phyloP scores from a whole-genome alignment of 768 basidiomycete species.

The Mycena leptocephala region DNA sequence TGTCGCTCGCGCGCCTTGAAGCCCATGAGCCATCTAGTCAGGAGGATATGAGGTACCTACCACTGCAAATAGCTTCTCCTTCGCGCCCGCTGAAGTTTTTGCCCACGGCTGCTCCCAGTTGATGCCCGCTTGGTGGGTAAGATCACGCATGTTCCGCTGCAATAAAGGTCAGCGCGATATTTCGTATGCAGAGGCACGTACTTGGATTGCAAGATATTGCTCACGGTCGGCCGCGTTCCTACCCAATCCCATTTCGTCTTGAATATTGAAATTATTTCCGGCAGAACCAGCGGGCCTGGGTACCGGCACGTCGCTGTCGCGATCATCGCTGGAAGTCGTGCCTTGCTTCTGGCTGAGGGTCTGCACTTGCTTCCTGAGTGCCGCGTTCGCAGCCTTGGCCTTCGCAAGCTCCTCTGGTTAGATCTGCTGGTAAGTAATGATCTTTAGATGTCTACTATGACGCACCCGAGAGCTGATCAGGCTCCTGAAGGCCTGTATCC shows the following conservation, averaged over 20 bases:
- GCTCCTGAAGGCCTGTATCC: neutral
- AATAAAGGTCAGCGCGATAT: neutral
- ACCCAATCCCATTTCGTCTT: conserved; percentile 8
- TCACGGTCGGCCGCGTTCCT: neutral
- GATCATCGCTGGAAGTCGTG: no score
- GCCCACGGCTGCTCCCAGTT: conserved; percentile 32
- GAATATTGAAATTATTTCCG: neutral
- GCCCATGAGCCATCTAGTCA: neutral
- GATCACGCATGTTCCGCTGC: conserved; percentile 30
- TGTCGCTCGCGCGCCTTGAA: conserved; percentile 11
- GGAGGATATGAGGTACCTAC: neutral
- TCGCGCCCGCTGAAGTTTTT: conserved; percentile 12
- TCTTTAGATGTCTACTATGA: neutral
- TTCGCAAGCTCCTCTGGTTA: neutral
- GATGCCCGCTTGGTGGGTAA: conserved; percentile 18
- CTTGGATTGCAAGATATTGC: neutral
- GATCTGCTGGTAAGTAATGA: neutral
- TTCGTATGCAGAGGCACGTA: neutral
- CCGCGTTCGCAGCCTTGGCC: neutral
- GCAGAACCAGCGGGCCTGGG: neutral
- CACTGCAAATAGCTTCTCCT: conserved; percentile 25
- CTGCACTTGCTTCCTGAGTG: neutral
- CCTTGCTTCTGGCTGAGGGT: neutral
- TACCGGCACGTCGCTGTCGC: neutral
- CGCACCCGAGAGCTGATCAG: neutral